A percentile compares a stretch with the other conserved stretches of the same genome.
Conservation (phyloP, 352 stramenopile species). For the Phytophthora cryptogea region DNA sequence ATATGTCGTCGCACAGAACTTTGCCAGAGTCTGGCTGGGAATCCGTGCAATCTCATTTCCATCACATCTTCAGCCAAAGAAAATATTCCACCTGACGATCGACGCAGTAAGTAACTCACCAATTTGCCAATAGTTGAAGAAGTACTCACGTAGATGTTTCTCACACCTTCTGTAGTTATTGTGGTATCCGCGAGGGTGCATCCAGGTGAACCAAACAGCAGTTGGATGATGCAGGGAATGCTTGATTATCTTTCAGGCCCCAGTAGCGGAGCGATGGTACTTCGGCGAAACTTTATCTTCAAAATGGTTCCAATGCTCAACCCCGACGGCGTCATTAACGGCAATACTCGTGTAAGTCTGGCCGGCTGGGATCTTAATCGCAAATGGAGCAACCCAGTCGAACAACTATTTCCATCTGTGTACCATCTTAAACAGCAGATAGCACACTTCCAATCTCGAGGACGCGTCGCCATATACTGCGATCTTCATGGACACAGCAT, state of each 20-base stretch:
- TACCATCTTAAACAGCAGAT: conserved; percentile 82
- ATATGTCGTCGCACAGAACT: conserved; percentile 72
- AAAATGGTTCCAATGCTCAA: conserved; percentile 94
- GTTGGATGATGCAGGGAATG: conserved; percentile 94
- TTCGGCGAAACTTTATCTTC: conserved; percentile 87
- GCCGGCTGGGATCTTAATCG: conserved; percentile 85
- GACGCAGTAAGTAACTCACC: conserved; percentile 38
- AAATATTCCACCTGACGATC: conserved; percentile 47
- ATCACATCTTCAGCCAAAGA: conserved; percentile 75
- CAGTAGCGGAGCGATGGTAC: conserved; percentile 55
- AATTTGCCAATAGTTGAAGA: not conserved
- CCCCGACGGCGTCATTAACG: conserved; percentile 91
- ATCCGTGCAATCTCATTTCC: conserved; percentile 87
- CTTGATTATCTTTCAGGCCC: conserved; percentile 88
- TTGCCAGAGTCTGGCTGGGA: conserved; percentile 85
- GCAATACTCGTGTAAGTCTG: conserved; percentile 90
- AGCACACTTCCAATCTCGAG: conserved; percentile 52
- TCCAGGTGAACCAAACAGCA: conserved; percentile 88
- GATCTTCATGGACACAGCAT: conserved; percentile 85
- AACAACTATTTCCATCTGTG: conserved; percentile 82
- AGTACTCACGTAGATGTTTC: not conserved
- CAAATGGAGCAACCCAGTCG: conserved; percentile 77
- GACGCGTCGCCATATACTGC: conserved; percentile 81
- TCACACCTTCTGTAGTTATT: conserved; percentile 49
- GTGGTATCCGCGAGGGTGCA: conserved; percentile 90